A percentile compares a stretch with the other conserved stretches of the same genome.
Conservation (phyloP, 177 flowering plant species). For the Vitis hybrid region DNA sequence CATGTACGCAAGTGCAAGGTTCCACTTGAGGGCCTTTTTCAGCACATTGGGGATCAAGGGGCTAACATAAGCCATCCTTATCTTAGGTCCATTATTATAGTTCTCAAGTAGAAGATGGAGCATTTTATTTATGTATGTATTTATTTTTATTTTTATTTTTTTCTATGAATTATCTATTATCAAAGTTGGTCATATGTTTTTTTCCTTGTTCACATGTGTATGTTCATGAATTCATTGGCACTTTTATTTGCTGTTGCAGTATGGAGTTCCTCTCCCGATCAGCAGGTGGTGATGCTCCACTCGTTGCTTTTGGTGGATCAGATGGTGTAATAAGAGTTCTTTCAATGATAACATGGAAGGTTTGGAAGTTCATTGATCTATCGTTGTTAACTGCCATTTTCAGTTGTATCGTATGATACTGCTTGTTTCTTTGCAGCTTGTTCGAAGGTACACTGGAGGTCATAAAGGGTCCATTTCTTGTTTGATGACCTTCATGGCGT, state of each 20-base stretch:
- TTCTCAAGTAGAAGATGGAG: background rate
- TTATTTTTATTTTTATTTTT: background rate
- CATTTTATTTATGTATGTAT: background rate
- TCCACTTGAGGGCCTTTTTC: no score
- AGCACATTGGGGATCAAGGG: no score
- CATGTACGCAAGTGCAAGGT: no score
- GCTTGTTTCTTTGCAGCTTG: constrained; percentile 63
- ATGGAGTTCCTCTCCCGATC: constrained; percentile 95
- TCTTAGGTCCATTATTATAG: no score
- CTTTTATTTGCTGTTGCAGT: constrained; percentile 39
- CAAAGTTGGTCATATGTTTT: background rate
- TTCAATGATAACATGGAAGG: constrained; percentile 99
- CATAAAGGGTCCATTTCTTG: constrained; percentile 94
- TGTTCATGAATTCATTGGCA: background rate
- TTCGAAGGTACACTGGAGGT: constrained; percentile 95
- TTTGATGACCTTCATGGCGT: constrained; percentile 94
- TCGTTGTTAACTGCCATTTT: constrained; percentile 2
- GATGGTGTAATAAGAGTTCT: constrained; percentile 99
- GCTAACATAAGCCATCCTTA: no score
- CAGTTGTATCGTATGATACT: constrained; percentile 3
- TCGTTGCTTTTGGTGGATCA: constrained; percentile 97
- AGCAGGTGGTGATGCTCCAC: constrained; percentile 82
- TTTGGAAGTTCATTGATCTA: constrained; percentile 21
- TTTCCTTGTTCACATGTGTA: background rate
- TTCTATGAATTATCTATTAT: background rate